A percentile compares a stretch with the other conserved stretches of the same genome.
Conservation (phyloP, 2,329 filamentous ascomycete genomes). For the Polychaeton citri region DNA sequence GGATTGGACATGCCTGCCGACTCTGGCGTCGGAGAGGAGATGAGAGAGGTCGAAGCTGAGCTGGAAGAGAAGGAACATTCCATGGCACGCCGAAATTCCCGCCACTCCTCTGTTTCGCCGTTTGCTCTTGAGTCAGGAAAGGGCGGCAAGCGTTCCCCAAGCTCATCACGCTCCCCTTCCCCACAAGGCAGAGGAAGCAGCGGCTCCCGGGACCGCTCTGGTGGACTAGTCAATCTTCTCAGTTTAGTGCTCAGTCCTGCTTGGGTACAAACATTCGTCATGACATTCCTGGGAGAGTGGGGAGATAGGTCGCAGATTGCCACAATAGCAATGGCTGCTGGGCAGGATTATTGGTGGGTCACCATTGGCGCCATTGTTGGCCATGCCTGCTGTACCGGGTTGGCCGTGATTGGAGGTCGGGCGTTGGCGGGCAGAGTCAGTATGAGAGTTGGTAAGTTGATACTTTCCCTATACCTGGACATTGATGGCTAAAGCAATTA, state of each 20-base stretch:
- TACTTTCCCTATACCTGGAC: no score
- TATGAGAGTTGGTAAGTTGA: constrained; percentile 77
- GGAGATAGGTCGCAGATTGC: constrained; percentile 95
- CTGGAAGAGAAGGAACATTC: constrained; percentile 80
- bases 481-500: no score
- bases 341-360: constrained; percentile 98
- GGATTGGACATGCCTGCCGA: constrained; percentile 78
- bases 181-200: constrained; percentile 6
- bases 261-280: constrained; percentile 97
- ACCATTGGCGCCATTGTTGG: constrained; percentile 76
- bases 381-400: constrained; percentile 78
- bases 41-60: constrained; percentile 93
- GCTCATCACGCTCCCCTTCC: constrained; percentile 14
- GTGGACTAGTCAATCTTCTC: constrained; percentile 70
- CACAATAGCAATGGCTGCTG: constrained; percentile 96
- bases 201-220: constrained; percentile 28
- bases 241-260: constrained; percentile 83
- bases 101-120: constrained; percentile 57
- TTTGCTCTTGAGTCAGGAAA: constrained; percentile 36
- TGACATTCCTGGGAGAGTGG: constrained; percentile 99
- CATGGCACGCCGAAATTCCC: constrained; percentile 56
- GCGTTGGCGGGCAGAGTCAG: constrained; percentile 90
- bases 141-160: constrained; percentile 11
- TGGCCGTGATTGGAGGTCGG: constrained; percentile 80
- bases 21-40: constrained; percentile 88